Evolutionary conservation across 2,329 filamentous ascomycete genomes (phyloP), one percentile per base, ranked within the genome.

Genomic region (Rhynchosporium graminicola): DNA sequence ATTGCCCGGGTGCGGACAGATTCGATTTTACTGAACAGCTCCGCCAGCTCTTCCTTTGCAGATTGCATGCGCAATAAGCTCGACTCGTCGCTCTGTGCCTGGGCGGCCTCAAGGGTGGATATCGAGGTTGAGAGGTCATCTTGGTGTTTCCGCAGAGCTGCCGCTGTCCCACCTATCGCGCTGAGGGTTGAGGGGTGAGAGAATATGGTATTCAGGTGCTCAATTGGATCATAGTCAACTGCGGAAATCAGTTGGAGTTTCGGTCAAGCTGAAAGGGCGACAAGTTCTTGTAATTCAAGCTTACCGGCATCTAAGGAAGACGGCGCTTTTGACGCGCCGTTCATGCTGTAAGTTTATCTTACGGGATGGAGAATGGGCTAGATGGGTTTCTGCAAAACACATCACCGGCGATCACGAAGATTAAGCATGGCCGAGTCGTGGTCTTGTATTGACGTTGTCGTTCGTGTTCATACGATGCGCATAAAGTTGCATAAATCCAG

Each of bases 21-120:
- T 76, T 98, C 94, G 75, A 99, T 97, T 79, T 96, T 96, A 72
- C 87, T 87, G 81, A 99, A 97, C 45, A 99, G 86, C 69, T 90
- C 88, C 20, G 90, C 89, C 66, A 99, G 86, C 78, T 98, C 95
- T 61, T 87, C 84, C 78, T 97, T 94, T 50, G 95, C 93, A 57
- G 89, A 87, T 78, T 96, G 90, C 80, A 99, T 97, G 69, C 93
- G 89, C 77, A 91, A 87, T 65, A 98, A 88, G 74, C 90, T 96
- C 70, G 93, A 92, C 72, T 90, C 86, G 76, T 96, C 90, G 62
- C 90, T 91, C 73, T 89, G 90, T 50, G 92, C 90, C 79, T 97
- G 94, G 50, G 87, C 79, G 64, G 83, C 85, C 76, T 87, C 84
- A 68, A 96, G 86, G 57, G 80, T 78, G 65, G 85, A 82, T 73